Percentiles rank a stretch among this genome's conserved stretches.
phyloP scores from a whole-genome alignment of 768 basidiomycete species.

The Pleurotus eryngii region DNA sequence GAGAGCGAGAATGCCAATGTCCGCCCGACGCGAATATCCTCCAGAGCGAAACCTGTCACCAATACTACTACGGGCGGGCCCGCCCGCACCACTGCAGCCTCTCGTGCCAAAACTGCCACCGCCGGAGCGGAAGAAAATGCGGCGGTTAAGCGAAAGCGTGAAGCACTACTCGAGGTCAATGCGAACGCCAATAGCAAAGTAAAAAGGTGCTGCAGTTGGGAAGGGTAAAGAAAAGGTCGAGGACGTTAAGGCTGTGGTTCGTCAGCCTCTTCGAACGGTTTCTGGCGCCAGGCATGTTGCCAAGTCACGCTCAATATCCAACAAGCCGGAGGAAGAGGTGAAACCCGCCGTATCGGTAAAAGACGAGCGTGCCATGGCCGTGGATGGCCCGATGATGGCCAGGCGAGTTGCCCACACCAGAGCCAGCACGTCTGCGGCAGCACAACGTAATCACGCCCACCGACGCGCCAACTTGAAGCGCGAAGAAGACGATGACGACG shows the following conservation, averaged over 20 bases:
- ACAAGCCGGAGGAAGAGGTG: constrained; percentile 28
- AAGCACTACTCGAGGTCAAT: constrained; percentile 71
- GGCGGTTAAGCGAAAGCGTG: constrained; percentile 69
- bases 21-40: constrained; percentile 53
- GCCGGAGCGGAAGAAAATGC: constrained; percentile 33
- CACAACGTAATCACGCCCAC: constrained; percentile 21
- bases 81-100: constrained; percentile 36
- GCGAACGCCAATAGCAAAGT: constrained; percentile 45
- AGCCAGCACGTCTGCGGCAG: constrained; percentile 8
- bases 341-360: constrained; percentile 18
- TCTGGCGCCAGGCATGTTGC: constrained; percentile 29
- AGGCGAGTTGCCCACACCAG: not conserved
- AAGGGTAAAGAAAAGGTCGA: constrained; percentile 62
- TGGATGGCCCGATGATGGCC: constrained; percentile 38
- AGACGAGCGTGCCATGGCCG: constrained; percentile 53
- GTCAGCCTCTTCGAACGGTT: constrained; percentile 56
- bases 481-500: constrained; percentile 53
- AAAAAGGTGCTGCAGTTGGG: constrained; percentile 27
- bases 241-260: constrained; percentile 29
- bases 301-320: constrained; percentile 17
- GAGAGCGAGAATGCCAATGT: constrained; percentile 72
- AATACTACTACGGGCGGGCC: constrained; percentile 28
- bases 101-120: constrained; percentile 29
- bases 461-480: constrained; percentile 15
- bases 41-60: constrained; percentile 58